Base-by-base conservation (phyloP, 129 eudicot genomes). In the Oenanthe sinensis region DNA sequence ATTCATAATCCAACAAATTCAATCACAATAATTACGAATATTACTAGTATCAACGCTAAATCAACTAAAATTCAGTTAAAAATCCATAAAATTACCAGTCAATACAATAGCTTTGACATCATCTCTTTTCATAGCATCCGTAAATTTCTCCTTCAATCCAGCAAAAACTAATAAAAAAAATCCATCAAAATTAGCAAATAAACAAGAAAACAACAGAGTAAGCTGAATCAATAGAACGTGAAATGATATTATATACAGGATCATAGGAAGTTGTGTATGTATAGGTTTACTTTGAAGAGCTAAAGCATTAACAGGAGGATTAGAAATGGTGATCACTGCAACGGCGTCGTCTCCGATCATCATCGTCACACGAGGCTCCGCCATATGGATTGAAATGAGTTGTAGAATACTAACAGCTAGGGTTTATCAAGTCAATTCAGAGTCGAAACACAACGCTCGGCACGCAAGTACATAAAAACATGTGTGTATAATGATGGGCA, bases 41-140 rank as follows among this genome's bases (percentile, higher is more conserved):
- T 46, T 12, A 46, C 49, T 26, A 62, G 9, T 72, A n/a, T 19
- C 13, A 9, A 3, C n/a, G 3, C 7, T 8, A 5, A 73, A 73
- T 22, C 40, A 11, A 73, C 58, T 28, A 6, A 20, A 71, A 17
- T 10, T n/a, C 39, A 73, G 22, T 48, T 9, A 24, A 73, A 26
- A 48, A 48, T 48, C 52, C 4, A 42, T 72, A 22, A 20, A 24
- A 4, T 73, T 78, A 95, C 98, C 98, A 62, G 92, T 88, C 65
- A 95, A 80, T 67, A 95, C 98, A 62, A 91, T 73, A 49, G 98
- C 98, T 81, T 90, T 90, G 4, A 95, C 97, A 82, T 95, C 98
- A 65, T 95, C 87, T 81, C 97, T 91, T 60, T 82, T 83, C 90
- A 78, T 82, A 75, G 97, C 98, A 85, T 91, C 97, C 9, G 82